phyloP scores from a whole-genome alignment of 768 basidiomycete genomes.

The Kwoniella mangroviensis region DNA sequence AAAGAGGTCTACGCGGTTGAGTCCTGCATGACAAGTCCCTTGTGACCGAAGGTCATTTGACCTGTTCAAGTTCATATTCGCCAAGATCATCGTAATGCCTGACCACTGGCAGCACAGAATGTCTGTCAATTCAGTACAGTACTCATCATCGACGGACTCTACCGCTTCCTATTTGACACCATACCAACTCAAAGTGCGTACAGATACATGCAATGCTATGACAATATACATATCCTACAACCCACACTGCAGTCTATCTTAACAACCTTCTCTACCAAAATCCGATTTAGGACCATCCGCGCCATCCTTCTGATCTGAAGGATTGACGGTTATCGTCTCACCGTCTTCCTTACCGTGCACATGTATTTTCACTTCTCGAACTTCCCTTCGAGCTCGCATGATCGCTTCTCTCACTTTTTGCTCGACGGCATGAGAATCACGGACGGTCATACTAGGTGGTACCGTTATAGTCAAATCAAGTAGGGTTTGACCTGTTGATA shows the following conservation, averaged over 20 bases:
- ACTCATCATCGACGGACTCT: too few relatives aligned
- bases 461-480: conserved; percentile 83
- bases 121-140: too few relatives aligned
- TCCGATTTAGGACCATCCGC: conserved; percentile 32
- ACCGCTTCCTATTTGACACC: too few relatives aligned
- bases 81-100: too few relatives aligned
- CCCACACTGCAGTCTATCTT: background rate
- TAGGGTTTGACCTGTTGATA: conserved; percentile 69
- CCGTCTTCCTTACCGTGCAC: conserved; percentile 49
- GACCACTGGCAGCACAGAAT: too few relatives aligned
- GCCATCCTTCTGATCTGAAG: background rate
- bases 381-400: conserved; percentile 57
- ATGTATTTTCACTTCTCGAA: conserved; percentile 56
- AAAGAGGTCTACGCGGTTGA: too few relatives aligned
- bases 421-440: conserved; percentile 68
- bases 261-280: conserved; percentile 51
- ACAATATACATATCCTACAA: background rate
- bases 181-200: too few relatives aligned
- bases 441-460: conserved; percentile 65
- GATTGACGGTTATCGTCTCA: background rate
- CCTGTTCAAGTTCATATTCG: too few relatives aligned
- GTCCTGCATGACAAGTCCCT: too few relatives aligned
- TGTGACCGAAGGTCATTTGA: too few relatives aligned
- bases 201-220: background rate
- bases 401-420: conserved; percentile 62